Evolutionary conservation across 1,284 basidiomycete genomes (phyloP).

Genomic region (Austroboletus niveus): DNA sequence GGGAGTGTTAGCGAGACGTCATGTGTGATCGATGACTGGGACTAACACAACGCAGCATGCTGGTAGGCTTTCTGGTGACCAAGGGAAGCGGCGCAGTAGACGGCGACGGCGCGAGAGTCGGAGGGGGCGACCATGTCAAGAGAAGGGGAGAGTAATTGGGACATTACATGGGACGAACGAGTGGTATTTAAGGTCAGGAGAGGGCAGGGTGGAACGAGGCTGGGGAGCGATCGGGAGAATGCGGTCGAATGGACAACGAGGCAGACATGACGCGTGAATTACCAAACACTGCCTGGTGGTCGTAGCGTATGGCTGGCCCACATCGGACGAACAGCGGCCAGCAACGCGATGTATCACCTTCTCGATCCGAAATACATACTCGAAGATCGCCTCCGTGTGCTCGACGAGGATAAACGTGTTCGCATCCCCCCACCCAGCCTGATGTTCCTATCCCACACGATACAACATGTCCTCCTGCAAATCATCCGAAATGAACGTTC

Average conservation of each 20-base stretch:
- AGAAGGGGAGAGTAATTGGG: constrained; percentile 9
- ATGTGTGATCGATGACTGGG: neutral
- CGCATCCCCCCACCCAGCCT: neutral
- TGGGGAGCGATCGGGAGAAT: constrained; percentile 10
- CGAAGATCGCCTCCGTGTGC: neutral
- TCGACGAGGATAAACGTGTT: neutral
- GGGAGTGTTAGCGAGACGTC: neutral
- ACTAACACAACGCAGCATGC: constrained; percentile 69
- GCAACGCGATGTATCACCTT: neutral
- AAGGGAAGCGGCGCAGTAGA: constrained; percentile 77
- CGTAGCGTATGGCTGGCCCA: neutral
- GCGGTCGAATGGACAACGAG: constrained; percentile 25
- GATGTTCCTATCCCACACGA: neutral
- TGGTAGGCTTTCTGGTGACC: constrained; percentile 63
- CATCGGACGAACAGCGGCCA: neutral
- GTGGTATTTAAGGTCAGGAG: constrained; percentile 28
- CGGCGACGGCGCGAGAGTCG: constrained; percentile 53
- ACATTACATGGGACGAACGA: constrained; percentile 2
- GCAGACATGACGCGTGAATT: constrained; percentile 4
- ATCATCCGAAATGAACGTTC: constrained; percentile 9
- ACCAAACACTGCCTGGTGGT: neutral
- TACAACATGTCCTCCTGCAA: neutral
- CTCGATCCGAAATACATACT: neutral
- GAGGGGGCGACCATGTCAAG: constrained; percentile 32
- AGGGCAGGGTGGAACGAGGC: constrained; percentile 10